Conservation (phyloP, 2,329 filamentous ascomycete genomes). For the Ophidiomyces ophidiicola region DNA sequence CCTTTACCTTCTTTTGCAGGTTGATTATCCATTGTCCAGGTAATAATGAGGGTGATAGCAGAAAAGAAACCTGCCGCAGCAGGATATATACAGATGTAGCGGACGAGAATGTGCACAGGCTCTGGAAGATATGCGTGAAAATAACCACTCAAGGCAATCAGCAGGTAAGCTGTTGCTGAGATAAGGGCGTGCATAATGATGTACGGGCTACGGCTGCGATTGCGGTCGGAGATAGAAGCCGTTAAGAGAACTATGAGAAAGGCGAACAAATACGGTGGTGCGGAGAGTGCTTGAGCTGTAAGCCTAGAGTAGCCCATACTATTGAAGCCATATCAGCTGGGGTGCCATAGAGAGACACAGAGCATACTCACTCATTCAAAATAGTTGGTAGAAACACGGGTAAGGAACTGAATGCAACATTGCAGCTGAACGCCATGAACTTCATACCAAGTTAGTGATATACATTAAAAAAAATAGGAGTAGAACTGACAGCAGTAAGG, state of each 20-base stretch:
- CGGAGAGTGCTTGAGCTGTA: constrained; percentile 62
- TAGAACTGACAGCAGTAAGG: constrained; percentile 49
- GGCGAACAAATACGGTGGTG: constrained; percentile 67
- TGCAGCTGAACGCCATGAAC: constrained; percentile 74
- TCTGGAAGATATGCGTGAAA: constrained; percentile 29
- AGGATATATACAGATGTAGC: constrained; percentile 68
- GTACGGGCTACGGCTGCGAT: constrained; percentile 50
- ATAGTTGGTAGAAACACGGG: constrained; percentile 81
- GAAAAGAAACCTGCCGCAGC: constrained; percentile 71
- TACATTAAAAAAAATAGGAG: background rate
- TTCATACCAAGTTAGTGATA: constrained; percentile 14
- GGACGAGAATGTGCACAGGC: constrained; percentile 28
- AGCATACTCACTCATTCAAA: constrained; percentile 43
- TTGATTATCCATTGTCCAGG: constrained; percentile 85
- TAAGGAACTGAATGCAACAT: constrained; percentile 77
- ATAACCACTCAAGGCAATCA: constrained; percentile 43
- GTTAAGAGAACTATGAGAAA: constrained; percentile 62
- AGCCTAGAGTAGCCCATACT: constrained; percentile 59
- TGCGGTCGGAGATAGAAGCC: constrained; percentile 58
- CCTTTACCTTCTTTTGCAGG: constrained; percentile 55
- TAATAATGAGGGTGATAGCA: constrained; percentile 70
- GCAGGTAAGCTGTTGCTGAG: constrained; percentile 54
- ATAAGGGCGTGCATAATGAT: constrained; percentile 57
- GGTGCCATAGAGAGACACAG: constrained; percentile 13
- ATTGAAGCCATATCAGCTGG: constrained; percentile 10